phyloP scores from a whole-genome alignment of 1,284 basidiomycete genomes.

The Megacollybia platyphylla region DNA sequence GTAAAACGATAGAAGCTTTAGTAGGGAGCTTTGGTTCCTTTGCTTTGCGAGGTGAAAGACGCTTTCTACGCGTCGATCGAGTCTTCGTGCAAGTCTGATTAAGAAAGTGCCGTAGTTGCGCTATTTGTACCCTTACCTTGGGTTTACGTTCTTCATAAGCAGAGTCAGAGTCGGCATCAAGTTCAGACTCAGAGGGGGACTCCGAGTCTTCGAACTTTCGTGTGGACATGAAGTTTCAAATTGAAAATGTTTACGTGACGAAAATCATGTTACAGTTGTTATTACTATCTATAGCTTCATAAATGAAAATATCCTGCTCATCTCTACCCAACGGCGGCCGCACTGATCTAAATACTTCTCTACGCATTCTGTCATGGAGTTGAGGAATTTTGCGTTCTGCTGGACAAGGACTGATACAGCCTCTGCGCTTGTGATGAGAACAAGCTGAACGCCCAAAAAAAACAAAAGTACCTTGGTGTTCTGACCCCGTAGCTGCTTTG shows the following conservation, averaged over 20 bases:
- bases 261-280: no score
- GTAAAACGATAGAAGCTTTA: not conserved
- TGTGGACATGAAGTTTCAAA: no score
- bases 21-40: not conserved
- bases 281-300: constrained; percentile 37
- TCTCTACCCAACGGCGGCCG: constrained; percentile 79
- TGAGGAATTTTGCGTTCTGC: constrained; percentile 39
- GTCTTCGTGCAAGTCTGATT: no score
- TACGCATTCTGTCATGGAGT: constrained; percentile 41
- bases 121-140: no score
- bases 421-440: constrained; percentile 23
- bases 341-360: constrained; percentile 74
- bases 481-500: constrained; percentile 35
- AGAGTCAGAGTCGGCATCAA: no score
- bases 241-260: no score
- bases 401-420: constrained; percentile 36
- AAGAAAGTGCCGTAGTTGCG: no score
- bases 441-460: constrained; percentile 6
- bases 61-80: no score
- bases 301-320: constrained; percentile 66
- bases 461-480: constrained; percentile 29
- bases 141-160: no score
- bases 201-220: no score
- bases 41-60: not conserved
- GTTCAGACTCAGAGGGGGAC: no score